These are phyloP conservation scores for Cyberlindnera subsufficiens DNA, from an alignment of 805 yeast species.

Conservation along the genomic window DNA sequence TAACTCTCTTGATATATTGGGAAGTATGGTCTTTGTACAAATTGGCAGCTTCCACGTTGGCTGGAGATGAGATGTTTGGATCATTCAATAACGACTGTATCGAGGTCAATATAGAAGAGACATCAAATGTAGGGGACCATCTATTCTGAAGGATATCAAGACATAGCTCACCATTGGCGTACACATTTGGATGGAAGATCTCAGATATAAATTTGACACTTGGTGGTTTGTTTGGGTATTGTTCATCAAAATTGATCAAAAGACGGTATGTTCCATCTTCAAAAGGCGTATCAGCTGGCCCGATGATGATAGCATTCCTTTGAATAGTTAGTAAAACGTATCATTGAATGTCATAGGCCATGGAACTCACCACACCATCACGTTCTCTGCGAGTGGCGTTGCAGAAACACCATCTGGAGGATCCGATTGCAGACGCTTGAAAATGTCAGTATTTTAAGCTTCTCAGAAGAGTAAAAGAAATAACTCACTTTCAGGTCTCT, in stretches of 20 bases:
- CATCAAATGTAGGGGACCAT: slow-evolving; percentile 99
- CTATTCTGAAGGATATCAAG: slow-evolving; percentile 93
- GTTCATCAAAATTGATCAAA: slow-evolving; percentile 86
- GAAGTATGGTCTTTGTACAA: slow-evolving; percentile 91
- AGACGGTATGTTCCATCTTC: slow-evolving; percentile 96
- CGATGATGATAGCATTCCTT: slow-evolving; percentile 91
- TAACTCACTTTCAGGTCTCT: slow-evolving; percentile 82
- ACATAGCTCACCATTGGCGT: slow-evolving; percentile 92
- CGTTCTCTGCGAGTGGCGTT: slow-evolving; percentile 93
- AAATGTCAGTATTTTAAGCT: slow-evolving; percentile 2
- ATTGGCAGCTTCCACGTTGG: slow-evolving; percentile 96
- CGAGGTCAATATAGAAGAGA: slow-evolving; percentile 89
- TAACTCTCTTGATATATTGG: slow-evolving; percentile 85
- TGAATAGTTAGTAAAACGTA: slow-evolving; percentile 9
- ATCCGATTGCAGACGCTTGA: slow-evolving; percentile 89
- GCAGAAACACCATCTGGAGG: slow-evolving; percentile 98
- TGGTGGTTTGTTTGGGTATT: slow-evolving; percentile 97
- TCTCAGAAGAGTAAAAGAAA: not conserved
- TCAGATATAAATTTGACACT: slow-evolving; percentile 83
- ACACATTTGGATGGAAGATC: slow-evolving; percentile 98
- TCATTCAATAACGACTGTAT: slow-evolving; percentile 90
- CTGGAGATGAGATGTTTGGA: slow-evolving; percentile 95
- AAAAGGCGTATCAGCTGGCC: slow-evolving; percentile 96
- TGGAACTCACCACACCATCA: slow-evolving; percentile 73
- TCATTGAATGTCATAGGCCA: no score